Conservation (phyloP, 2,329 filamentous ascomycete genomes). For the Clarireedia sp. region DNA sequence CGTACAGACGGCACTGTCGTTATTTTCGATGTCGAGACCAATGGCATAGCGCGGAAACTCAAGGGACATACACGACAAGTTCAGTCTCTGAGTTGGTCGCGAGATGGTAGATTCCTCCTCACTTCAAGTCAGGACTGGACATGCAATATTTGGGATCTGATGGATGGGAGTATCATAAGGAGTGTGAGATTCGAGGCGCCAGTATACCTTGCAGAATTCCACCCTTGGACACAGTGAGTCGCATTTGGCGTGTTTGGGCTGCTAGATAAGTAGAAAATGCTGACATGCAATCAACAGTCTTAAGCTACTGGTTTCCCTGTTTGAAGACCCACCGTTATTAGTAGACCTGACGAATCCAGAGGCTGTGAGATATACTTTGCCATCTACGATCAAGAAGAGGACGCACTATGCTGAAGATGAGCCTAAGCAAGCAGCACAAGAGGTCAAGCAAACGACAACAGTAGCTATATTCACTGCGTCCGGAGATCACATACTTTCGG, state of each 20-base stretch:
- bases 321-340: conserved; percentile 84
- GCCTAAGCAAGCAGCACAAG: conserved; percentile 77
- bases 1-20: conserved; percentile 91
- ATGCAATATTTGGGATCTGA: conserved; percentile 88
- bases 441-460: conserved; percentile 91
- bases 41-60: conserved; percentile 89
- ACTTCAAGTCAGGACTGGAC: conserved; percentile 96
- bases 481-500: conserved; percentile 83
- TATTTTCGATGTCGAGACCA: conserved; percentile 95
- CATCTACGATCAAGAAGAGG: conserved; percentile 68
- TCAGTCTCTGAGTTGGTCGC: conserved; percentile 91
- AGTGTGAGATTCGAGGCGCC: conserved; percentile 88
- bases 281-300: conserved; percentile 43
- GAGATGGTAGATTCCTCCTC: conserved; percentile 81
- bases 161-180: conserved; percentile 60
- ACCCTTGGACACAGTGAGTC: conserved; percentile 77
- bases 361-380: conserved; percentile 68
- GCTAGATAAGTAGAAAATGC: background rate
- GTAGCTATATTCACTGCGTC: conserved; percentile 80
- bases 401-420: conserved; percentile 62
- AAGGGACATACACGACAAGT: conserved; percentile 90
- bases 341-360: conserved; percentile 68
- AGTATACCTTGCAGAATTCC: conserved; percentile 91
- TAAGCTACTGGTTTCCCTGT: conserved; percentile 83
- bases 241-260: background rate